Percentiles rank a stretch among this genome's conserved stretches.
Evolutionary conservation across 1,284 basidiomycete genomes (phyloP).

Genomic region (Apiotrichum sp.): DNA sequence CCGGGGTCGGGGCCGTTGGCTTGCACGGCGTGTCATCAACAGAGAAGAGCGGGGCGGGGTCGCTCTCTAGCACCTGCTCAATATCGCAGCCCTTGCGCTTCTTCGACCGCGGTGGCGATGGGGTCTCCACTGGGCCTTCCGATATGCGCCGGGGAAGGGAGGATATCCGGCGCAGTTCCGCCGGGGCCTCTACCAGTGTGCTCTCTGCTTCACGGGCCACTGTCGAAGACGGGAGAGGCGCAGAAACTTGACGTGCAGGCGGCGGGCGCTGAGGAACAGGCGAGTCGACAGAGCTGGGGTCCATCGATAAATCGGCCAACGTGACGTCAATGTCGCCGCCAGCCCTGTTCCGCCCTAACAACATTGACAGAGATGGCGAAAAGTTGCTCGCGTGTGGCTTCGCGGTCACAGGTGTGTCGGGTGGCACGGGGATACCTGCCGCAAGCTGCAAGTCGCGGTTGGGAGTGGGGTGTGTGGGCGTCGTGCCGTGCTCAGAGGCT

Average conservation of each 20-base stretch:
- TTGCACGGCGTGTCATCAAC: neutral
- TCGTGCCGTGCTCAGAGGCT: neutral
- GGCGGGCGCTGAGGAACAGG: neutral
- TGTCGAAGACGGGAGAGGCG: neutral
- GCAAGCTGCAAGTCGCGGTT: slow-evolving; percentile 5
- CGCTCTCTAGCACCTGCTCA: neutral
- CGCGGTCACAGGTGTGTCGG: neutral
- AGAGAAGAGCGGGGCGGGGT: neutral
- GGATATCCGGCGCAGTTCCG: slow-evolving; percentile 7
- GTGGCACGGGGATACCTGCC: slow-evolving; percentile 8
- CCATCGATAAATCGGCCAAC: slow-evolving; percentile 11
- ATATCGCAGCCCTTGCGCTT: slow-evolving; percentile 15
- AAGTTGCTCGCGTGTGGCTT: neutral
- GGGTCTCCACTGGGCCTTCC: neutral
- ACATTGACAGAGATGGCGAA: slow-evolving; percentile 13
- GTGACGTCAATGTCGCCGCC: neutral
- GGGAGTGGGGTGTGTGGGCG: neutral
- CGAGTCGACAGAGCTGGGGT: neutral
- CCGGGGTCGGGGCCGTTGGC: slow-evolving; percentile 1
- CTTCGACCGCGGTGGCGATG: slow-evolving; percentile 1
- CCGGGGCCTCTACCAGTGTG: neutral
- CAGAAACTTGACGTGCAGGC: neutral
- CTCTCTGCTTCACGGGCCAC: neutral
- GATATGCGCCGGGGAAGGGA: slow-evolving; percentile 5
- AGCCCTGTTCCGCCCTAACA: slow-evolving; percentile 2